Evolutionary conservation across 331 rosid genomes (phyloP), one percentile per base, ranked within the genome.

Genomic region (Quercus tomentella): DNA sequence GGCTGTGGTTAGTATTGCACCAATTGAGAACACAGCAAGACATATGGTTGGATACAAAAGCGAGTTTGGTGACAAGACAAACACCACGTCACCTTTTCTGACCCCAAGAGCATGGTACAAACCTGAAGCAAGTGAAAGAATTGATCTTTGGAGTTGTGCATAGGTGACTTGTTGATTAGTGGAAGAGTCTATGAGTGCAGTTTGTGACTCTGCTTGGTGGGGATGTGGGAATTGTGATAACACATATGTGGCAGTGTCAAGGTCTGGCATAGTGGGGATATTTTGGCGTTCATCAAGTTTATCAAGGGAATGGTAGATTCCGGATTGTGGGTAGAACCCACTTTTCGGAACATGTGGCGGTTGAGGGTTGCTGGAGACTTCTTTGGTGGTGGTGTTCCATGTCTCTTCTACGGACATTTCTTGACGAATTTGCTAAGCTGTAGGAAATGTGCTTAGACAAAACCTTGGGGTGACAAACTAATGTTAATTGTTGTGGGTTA

Each of bases 1-100:
- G 11, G 97, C 89, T 2, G 98, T 88, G 70, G 93, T 91, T 6
- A 92, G 72, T 56, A 89, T 75, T 57, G 98, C 98, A 4, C 98
- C 97, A 33, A 91, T 20, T 15, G 91, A 91, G 20, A 94, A 58
- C 76, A 92, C 97, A 4, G 97, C 95, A 35, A 94, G 49, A 77
- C 95, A 94, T 37, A 91, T 87, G 20, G 86, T 82, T 22, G 97
- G 93, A 73, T 88, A 94, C 37, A 88, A 58, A 18, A 88, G 55
- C 12, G 97, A 91, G 86, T 92, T 94, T 1, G 97, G 88, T 1
- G 97, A 88, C 81, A 92, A 70, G 14, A 92, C 45, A 58, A 94
- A 87, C 76, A 94, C 92, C 9, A 94, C 95, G 49, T 92, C 91
- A 15, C 94, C 94, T 87, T 88, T 92, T 74, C 84, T 79, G 70